Percentiles rank a stretch among this genome's conserved stretches.
Evolutionary conservation across 2,329 filamentous ascomycete species (phyloP).

Genomic region (Fusarium subtropicale): DNA sequence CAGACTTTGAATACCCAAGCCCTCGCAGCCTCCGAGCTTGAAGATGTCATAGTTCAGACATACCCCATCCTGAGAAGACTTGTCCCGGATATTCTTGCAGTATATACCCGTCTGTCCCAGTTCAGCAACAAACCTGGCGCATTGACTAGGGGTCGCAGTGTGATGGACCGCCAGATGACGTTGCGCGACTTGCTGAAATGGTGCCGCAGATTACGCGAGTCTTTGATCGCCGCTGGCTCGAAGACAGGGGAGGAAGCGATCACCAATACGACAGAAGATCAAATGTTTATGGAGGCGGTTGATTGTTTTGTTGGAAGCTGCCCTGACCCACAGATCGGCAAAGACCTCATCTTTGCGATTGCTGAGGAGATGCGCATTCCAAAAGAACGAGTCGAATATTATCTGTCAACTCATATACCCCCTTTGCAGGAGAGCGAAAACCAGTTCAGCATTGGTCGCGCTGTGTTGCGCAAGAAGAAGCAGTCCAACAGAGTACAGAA

Average conservation of each 20-base stretch:
- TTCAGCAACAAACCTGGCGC: slow-evolving; percentile 60
- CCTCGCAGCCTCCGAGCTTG: slow-evolving; percentile 76
- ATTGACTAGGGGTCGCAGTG: slow-evolving; percentile 55
- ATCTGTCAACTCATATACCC: slow-evolving; percentile 78
- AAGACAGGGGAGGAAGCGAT: slow-evolving; percentile 77
- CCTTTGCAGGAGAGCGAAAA: slow-evolving; percentile 70
- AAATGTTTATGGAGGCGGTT: slow-evolving; percentile 92
- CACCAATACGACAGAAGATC: slow-evolving; percentile 77
- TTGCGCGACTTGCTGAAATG: slow-evolving; percentile 90
- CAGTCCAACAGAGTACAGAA: slow-evolving; percentile 61
- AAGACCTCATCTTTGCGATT: slow-evolving; percentile 73
- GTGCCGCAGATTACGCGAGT: slow-evolving; percentile 79
- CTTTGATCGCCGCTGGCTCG: slow-evolving; percentile 71
- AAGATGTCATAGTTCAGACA: slow-evolving; percentile 76
- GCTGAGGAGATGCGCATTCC: slow-evolving; percentile 90
- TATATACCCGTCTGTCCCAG: slow-evolving; percentile 66
- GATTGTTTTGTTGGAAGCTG: slow-evolving; percentile 92
- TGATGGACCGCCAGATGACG: slow-evolving; percentile 67
- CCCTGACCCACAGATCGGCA: slow-evolving; percentile 71
- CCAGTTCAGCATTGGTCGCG: slow-evolving; percentile 74
- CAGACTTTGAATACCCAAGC: slow-evolving; percentile 76
- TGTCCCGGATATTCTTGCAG: slow-evolving; percentile 67
- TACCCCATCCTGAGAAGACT: slow-evolving; percentile 77
- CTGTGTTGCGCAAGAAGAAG: slow-evolving; percentile 69
- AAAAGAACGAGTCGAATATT: slow-evolving; percentile 82